Conservation (phyloP, 805 yeast species). For the Lipomyces yamanashiensis region DNA sequence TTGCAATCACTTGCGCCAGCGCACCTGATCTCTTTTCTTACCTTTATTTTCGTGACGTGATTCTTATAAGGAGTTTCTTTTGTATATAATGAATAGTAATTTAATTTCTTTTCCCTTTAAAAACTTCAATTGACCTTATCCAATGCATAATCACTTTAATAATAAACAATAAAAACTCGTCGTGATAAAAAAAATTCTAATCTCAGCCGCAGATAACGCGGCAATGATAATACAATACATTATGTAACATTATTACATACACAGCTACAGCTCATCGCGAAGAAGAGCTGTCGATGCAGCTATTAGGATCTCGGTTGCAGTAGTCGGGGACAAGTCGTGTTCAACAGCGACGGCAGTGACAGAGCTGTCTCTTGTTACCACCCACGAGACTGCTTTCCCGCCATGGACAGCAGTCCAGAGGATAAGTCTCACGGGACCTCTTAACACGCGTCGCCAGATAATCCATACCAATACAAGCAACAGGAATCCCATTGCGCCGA, state of each 20-base stretch:
- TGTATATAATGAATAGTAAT: not conserved
- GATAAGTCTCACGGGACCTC: constrained; percentile 42
- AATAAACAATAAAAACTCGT: not conserved
- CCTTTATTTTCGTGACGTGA: not conserved
- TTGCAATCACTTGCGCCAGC: not conserved
- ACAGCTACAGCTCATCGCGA: constrained; percentile 9
- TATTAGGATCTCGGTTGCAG: not conserved
- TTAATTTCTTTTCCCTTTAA: not conserved
- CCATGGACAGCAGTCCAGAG: constrained; percentile 30
- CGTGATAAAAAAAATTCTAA: not conserved
- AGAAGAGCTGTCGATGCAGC: not conserved
- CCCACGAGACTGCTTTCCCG: constrained; percentile 24
- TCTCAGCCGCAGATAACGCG: not conserved
- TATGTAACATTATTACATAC: too few relatives aligned
- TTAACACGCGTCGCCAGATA: constrained; percentile 47
- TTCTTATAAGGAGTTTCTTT: not conserved
- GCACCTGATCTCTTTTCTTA: not conserved
- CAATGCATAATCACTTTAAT: too few relatives aligned
- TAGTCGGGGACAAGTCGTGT: not conserved
- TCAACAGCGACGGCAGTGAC: not conserved
- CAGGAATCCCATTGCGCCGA: constrained; percentile 46
- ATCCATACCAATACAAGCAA: constrained; percentile 47
- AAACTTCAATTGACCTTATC: not conserved
- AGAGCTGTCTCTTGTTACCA: not conserved
- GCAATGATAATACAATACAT: not conserved